Conservation (phyloP, 2,329 filamentous ascomycete species). For the Huntiella decipiens region DNA sequence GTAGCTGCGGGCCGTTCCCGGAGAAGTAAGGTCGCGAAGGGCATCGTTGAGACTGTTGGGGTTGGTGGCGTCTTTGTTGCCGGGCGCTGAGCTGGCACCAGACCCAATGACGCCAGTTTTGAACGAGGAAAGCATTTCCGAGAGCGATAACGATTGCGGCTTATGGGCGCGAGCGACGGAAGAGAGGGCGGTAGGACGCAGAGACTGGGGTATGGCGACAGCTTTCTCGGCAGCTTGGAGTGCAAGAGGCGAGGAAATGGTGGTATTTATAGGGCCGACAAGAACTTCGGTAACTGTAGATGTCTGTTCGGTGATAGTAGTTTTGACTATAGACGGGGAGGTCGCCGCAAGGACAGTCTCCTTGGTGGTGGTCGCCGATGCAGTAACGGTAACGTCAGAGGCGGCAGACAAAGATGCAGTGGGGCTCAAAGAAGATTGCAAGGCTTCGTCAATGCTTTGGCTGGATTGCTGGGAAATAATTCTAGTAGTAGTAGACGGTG, state of each 20-base stretch:
- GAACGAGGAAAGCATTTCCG: slow-evolving; percentile 35
- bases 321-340: neutral
- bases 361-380: slow-evolving; percentile 12
- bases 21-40: slow-evolving; percentile 30
- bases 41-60: slow-evolving; percentile 38
- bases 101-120: slow-evolving; percentile 15
- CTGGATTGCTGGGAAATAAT: neutral
- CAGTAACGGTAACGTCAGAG: slow-evolving; percentile 11
- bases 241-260: slow-evolving; percentile 8
- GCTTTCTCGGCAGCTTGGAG: slow-evolving; percentile 15
- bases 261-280: slow-evolving; percentile 7
- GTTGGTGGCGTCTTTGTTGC: slow-evolving; percentile 13
- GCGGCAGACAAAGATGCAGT: slow-evolving; percentile 12
- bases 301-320: neutral
- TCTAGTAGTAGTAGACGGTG: neutral
- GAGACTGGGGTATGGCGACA: slow-evolving; percentile 17
- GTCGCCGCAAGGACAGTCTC: slow-evolving; percentile 12
- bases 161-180: slow-evolving; percentile 43
- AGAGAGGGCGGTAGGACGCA: slow-evolving; percentile 60
- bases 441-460: no score
- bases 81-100: slow-evolving; percentile 22
- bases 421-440: slow-evolving; percentile 4
- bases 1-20: slow-evolving; percentile 16
- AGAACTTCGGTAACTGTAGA: neutral
- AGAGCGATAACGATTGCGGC: slow-evolving; percentile 43